Evolutionary conservation across 1,284 basidiomycete species (phyloP).

Genomic region (Chalciporus sp.): DNA sequence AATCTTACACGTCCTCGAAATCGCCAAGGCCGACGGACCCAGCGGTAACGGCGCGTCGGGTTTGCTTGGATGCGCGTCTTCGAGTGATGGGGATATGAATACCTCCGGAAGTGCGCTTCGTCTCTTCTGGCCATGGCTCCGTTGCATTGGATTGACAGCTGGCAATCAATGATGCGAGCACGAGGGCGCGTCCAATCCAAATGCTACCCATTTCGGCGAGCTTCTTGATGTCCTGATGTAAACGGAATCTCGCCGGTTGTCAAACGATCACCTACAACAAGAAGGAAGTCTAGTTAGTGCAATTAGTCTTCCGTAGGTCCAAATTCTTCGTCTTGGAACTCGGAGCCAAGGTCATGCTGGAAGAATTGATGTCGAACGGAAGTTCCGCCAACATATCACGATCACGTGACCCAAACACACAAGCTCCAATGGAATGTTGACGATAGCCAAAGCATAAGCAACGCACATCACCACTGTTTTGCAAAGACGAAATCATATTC

Average conservation of each 20-base stretch:
- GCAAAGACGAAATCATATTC: constrained; percentile 1
- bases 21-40: constrained; percentile 39
- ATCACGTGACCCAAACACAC: constrained; percentile 2
- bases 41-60: constrained; percentile 17
- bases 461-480: not conserved
- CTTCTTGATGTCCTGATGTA: not conserved
- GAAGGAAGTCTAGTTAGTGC: constrained; percentile 5
- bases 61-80: not conserved
- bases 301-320: not conserved
- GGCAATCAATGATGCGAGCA: constrained; percentile 10
- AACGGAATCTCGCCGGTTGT: constrained; percentile 3
- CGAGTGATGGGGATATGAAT: constrained; percentile 30
- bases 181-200: constrained; percentile 8
- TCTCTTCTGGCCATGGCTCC: not conserved
- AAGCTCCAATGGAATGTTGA: not conserved
- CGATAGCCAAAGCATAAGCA: not conserved
- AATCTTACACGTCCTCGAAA: constrained; percentile 49
- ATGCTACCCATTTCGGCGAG: constrained; percentile 12
- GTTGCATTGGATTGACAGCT: constrained; percentile 1
- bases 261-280: not conserved
- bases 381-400: not conserved
- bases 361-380: not conserved
- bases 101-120: constrained; percentile 14
- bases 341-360: not conserved
- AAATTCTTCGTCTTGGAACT: not conserved